Conservation (phyloP, 176 grass and related monocot genomes). For the Oryza nivara region DNA sequence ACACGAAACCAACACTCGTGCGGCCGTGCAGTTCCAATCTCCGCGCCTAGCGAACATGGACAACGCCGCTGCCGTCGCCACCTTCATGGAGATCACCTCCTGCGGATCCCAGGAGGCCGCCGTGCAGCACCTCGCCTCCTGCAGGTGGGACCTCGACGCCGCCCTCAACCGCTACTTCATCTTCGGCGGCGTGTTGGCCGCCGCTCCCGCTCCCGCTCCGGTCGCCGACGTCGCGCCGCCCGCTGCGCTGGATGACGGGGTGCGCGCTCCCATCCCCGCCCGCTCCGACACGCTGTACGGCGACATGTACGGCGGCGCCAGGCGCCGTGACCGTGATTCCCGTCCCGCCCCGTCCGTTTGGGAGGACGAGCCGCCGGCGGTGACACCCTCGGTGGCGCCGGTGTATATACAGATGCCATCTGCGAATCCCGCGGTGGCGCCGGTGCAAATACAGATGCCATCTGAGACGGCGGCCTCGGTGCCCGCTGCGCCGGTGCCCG, state of each 20-base stretch:
- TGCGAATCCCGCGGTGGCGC: not conserved
- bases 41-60: constrained; percentile 16
- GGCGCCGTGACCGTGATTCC: constrained; percentile 4
- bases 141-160: constrained; percentile 57
- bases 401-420: not conserved
- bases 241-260: not conserved
- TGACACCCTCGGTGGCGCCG: not conserved
- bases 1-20: no score
- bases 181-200: not conserved
- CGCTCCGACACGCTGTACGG: constrained; percentile 37
- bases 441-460: no score
- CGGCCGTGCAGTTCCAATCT: no score
- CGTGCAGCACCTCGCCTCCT: constrained; percentile 41
- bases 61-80: not conserved
- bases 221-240: no score
- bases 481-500: no score
- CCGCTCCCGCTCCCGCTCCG: no score
- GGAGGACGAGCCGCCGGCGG: not conserved
- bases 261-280: constrained; percentile 24
- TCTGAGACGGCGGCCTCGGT: no score
- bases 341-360: constrained; percentile 5
- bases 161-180: constrained; percentile 50
- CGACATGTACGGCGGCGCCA: constrained; percentile 22
- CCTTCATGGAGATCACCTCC: constrained; percentile 63
- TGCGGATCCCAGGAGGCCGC: constrained; percentile 55